A percentile compares a stretch with the other conserved stretches of the same genome.
phyloP scores from a whole-genome alignment of 2,329 filamentous ascomycete species.

The Sporothrix dimorphospora region DNA sequence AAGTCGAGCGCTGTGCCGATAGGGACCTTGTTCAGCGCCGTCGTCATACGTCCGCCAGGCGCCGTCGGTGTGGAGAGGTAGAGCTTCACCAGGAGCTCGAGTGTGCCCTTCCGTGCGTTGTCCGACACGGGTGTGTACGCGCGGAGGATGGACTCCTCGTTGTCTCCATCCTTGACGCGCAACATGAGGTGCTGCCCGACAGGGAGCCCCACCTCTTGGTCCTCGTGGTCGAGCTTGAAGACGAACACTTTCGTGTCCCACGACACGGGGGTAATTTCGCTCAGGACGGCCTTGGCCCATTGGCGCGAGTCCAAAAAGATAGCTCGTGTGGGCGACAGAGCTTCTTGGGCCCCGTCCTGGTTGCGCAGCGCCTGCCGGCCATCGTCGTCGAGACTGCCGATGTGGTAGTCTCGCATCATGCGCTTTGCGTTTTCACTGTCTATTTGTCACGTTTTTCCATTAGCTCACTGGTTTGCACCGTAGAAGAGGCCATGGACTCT shows the following conservation, averaged over 20 bases:
- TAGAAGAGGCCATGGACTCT: not conserved
- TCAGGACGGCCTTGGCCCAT: slow-evolving; percentile 75
- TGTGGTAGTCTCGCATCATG: slow-evolving; percentile 86
- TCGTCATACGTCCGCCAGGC: slow-evolving; percentile 79
- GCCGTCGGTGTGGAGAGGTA: slow-evolving; percentile 61
- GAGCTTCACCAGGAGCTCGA: slow-evolving; percentile 81
- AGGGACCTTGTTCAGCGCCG: slow-evolving; percentile 72
- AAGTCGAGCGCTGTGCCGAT: slow-evolving; percentile 76
- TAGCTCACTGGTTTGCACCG: too few species aligned
- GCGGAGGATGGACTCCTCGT: slow-evolving; percentile 74
- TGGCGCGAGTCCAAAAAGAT: slow-evolving; percentile 71
- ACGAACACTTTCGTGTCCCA: slow-evolving; percentile 80
- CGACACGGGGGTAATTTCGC: slow-evolving; percentile 70
- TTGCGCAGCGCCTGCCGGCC: not conserved
- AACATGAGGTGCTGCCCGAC: slow-evolving; percentile 88
- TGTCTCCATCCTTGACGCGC: slow-evolving; percentile 72
- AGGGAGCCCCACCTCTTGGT: slow-evolving; percentile 74
- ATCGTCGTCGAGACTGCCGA: slow-evolving; percentile 68
- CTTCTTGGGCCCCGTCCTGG: slow-evolving; percentile 33
- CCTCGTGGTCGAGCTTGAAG: slow-evolving; percentile 73
- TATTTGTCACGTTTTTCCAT: slow-evolving; percentile 43
- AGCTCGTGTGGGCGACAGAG: slow-evolving; percentile 49
- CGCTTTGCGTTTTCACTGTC: slow-evolving; percentile 89
- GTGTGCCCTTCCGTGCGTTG: slow-evolving; percentile 58
- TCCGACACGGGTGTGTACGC: slow-evolving; percentile 85